Percentiles rank a stretch among this genome's conserved stretches.
phyloP scores from a whole-genome alignment of 1,139 yeast species.

The Candida sp. region DNA sequence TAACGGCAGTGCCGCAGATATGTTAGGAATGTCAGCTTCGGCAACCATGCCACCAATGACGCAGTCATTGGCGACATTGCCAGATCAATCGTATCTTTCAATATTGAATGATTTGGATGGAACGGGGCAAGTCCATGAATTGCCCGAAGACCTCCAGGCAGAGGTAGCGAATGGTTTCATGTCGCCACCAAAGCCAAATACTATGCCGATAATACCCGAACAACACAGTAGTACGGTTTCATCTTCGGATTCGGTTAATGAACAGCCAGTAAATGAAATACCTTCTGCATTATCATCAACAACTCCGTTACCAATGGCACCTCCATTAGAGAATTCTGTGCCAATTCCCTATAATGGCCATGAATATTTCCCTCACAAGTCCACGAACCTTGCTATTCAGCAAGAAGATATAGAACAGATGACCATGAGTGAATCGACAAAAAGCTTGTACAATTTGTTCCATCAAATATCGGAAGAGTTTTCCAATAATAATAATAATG shows the following conservation, averaged over 20 bases:
- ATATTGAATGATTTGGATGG: background rate
- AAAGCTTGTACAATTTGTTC: slow-evolving; percentile 24
- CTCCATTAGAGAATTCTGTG: background rate
- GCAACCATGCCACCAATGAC: background rate
- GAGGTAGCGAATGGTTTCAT: background rate
- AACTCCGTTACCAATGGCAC: background rate
- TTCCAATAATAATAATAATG: slow-evolving; percentile 17
- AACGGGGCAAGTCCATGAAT: background rate
- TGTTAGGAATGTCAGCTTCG: slow-evolving; percentile 1
- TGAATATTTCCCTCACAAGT: background rate
- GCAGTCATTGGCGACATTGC: background rate
- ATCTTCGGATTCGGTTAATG: slow-evolving; percentile 1
- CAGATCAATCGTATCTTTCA: background rate
- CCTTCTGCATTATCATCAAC: background rate
- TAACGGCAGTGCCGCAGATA: slow-evolving; percentile 1
- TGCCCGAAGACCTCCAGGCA: background rate
- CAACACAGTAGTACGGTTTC: slow-evolving; percentile 1
- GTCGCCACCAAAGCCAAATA: background rate
- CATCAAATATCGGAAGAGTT: slow-evolving; percentile 27
- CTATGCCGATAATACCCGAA: background rate
- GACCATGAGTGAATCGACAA: slow-evolving; percentile 20
- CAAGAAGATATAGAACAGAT: slow-evolving; percentile 4
- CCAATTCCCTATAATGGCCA: background rate
- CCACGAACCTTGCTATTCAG: background rate
- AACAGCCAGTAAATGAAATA: background rate